Percentiles rank a stretch among this genome's conserved stretches.
These are phyloP conservation scores for Ophiobolus disseminans DNA, from an alignment of 2,329 filamentous ascomycete species.

Conservation along the genomic window DNA sequence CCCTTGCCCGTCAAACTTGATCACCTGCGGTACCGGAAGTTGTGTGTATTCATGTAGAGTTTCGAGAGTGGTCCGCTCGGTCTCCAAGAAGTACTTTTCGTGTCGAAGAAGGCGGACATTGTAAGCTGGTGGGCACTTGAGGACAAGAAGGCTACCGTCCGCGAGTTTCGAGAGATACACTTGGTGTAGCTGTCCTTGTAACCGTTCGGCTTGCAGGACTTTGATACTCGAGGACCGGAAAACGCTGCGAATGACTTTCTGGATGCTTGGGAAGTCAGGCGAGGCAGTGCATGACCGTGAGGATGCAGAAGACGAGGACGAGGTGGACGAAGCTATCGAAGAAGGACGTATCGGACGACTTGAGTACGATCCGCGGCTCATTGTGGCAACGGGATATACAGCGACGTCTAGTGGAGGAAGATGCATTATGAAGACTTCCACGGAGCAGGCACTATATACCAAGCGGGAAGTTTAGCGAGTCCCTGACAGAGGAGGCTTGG, in stretches of 20 bases:
- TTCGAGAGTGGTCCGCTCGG: slow-evolving; percentile 49
- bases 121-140: slow-evolving; percentile 51
- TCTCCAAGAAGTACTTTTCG: slow-evolving; percentile 51
- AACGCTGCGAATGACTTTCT: slow-evolving; percentile 40
- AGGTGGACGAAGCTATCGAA: slow-evolving; percentile 34
- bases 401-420: slow-evolving; percentile 45
- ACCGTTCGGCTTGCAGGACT: slow-evolving; percentile 45
- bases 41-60: slow-evolving; percentile 45
- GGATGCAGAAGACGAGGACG: slow-evolving; percentile 35
- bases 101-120: slow-evolving; percentile 52
- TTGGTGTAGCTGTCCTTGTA: slow-evolving; percentile 48
- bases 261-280: slow-evolving; percentile 45
- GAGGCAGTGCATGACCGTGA: slow-evolving; percentile 24
- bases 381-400: slow-evolving; percentile 41
- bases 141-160: slow-evolving; percentile 49
- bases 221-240: slow-evolving; percentile 41
- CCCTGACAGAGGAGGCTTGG: slow-evolving; percentile 12
- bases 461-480: slow-evolving; percentile 26
- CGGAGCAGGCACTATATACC: slow-evolving; percentile 10
- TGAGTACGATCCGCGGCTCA: slow-evolving; percentile 42
- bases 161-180: slow-evolving; percentile 51
- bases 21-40: slow-evolving; percentile 49
- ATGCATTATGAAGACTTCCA: slow-evolving; percentile 44
- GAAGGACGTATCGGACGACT: slow-evolving; percentile 30
- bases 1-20: slow-evolving; percentile 48